A percentile compares a stretch with the other conserved stretches of the same genome.
Evolutionary conservation across 208 protist genomes (phyloP).

Genomic region (Balamuthia mandrillaris): DNA sequence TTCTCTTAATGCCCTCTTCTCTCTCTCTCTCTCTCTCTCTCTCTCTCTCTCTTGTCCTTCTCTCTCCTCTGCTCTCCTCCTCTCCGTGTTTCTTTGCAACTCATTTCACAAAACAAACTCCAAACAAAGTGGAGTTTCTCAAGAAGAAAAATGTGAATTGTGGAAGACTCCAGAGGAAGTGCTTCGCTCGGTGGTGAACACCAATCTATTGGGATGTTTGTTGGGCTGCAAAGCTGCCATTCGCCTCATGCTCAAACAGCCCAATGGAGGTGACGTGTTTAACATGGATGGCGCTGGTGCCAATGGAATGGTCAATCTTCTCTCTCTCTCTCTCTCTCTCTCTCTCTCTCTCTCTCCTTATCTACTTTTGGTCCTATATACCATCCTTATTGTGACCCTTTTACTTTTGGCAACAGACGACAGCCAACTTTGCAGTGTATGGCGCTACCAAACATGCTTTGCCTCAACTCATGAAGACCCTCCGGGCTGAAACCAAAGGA

Average conservation of each 20-base stretch:
- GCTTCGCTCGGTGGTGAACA: not conserved
- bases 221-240: not conserved
- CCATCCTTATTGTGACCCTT: too few species aligned
- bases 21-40: too few species aligned
- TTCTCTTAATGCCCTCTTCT: too few species aligned
- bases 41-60: too few species aligned
- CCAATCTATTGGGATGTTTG: not conserved
- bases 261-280: not conserved
- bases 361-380: too few species aligned
- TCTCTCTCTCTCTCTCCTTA: too few species aligned
- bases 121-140: too few species aligned
- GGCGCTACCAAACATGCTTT: not conserved
- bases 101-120: too few species aligned
- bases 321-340: not conserved
- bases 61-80: too few species aligned
- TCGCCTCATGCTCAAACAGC: not conserved
- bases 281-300: not conserved
- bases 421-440: constrained; percentile 1
- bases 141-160: not conserved
- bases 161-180: not conserved
- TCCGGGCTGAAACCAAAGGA: not conserved
- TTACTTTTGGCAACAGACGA: not conserved
- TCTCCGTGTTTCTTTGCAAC: too few species aligned
- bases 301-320: not conserved
- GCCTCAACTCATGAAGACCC: constrained; percentile 10